phyloP scores from a whole-genome alignment of 805 yeast genomes.

The Hanseniaspora valbyensis region DNA sequence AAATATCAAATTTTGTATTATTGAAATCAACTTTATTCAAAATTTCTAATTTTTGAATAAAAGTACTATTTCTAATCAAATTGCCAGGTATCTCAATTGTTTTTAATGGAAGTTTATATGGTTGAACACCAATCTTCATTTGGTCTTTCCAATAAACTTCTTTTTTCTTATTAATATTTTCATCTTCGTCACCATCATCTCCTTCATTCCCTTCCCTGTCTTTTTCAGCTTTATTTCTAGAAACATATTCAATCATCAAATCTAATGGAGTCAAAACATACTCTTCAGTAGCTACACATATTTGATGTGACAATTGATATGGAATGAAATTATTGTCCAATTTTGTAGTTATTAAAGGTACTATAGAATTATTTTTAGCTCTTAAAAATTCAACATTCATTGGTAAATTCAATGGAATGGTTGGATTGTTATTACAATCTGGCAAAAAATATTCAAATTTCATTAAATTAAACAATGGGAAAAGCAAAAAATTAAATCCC shows the following conservation, averaged over 20 bases:
- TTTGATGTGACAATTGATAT: constrained; percentile 6
- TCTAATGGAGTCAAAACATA: constrained; percentile 13
- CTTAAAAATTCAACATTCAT: not conserved
- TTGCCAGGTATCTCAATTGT: not conserved
- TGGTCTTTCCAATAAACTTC: constrained; percentile 5
- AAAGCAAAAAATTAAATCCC: not conserved
- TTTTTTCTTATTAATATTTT: not conserved
- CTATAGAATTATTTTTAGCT: not conserved
- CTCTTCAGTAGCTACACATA: constrained; percentile 10
- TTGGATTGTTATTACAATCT: constrained; percentile 7
- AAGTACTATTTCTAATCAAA: constrained; percentile 4
- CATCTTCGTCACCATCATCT: not conserved
- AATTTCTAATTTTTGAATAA: constrained; percentile 8
- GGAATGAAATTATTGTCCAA: constrained; percentile 5
- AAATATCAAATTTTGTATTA: constrained; percentile 11
- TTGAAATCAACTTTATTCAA: constrained; percentile 12
- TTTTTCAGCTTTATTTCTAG: constrained; percentile 9
- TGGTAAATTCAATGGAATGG: not conserved
- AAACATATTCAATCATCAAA: constrained; percentile 14
- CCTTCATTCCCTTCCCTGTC: not conserved
- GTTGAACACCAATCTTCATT: constrained; percentile 2
- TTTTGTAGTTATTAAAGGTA: not conserved
- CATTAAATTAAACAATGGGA: not conserved
- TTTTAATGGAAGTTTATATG: not conserved
- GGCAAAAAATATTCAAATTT: not conserved